A percentile compares a stretch with the other conserved stretches of the same genome.
Conservation (phyloP, 1,284 basidiomycete species). For the Marasmius fiardii region DNA sequence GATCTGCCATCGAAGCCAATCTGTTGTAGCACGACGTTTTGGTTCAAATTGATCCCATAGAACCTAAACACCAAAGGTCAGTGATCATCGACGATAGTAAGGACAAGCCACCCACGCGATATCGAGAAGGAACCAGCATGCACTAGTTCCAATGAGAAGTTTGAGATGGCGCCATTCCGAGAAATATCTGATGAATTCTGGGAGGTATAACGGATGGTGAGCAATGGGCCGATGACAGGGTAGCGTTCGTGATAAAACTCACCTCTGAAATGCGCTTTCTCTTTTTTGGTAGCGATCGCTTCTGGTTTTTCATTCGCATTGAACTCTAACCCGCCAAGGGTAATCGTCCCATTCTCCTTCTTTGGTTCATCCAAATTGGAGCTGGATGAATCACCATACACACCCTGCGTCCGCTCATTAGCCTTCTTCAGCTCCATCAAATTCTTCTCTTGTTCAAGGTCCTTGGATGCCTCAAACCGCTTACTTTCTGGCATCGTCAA, state of each 20-base stretch:
- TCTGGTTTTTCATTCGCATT: neutral
- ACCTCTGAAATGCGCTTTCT: neutral
- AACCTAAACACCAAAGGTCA: constrained; percentile 38
- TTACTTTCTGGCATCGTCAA: constrained; percentile 59
- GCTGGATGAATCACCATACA: neutral
- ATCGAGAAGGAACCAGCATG: constrained; percentile 41
- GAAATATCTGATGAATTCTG: constrained; percentile 29
- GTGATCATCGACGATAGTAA: neutral
- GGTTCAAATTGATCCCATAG: constrained; percentile 79
- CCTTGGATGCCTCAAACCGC: constrained; percentile 37
- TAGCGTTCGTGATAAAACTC: neutral
- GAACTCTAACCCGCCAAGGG: neutral
- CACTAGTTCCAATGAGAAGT: constrained; percentile 35
- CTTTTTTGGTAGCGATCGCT: neutral
- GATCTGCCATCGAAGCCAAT: constrained; percentile 60
- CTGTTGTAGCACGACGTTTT: constrained; percentile 67
- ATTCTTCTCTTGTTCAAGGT: constrained; percentile 20
- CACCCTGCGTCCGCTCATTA: constrained; percentile 3
- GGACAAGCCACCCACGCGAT: constrained; percentile 30
- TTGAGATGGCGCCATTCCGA: constrained; percentile 39
- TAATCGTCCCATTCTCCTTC: neutral
- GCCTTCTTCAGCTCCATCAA: constrained; percentile 30
- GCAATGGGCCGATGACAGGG: neutral
- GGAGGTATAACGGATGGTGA: neutral
- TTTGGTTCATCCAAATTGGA: neutral